Base-by-base conservation (phyloP, 2,329 filamentous ascomycete species). In the Curvularia sp. region DNA sequence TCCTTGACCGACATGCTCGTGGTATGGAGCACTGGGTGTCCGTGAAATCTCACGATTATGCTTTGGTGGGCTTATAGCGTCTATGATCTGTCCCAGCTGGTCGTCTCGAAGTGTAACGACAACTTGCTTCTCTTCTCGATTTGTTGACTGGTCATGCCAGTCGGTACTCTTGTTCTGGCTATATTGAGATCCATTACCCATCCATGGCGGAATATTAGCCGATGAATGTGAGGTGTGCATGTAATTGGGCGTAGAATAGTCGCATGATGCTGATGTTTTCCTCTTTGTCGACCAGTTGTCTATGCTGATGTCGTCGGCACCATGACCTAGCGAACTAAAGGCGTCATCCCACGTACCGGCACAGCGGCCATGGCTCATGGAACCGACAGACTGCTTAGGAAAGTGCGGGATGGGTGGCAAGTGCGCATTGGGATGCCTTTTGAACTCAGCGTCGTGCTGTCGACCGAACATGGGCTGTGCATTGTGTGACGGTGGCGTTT, bases 1-100 rank as follows among this genome's bases (percentile, higher is more conserved):
- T 30, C 52, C 61, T 12, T 43, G 58, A 30, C 25, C 30, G 27
- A 34, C 41, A n/a, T 52, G 52, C 10, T 48, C 51, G 23, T 55
- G 38, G 27, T 39, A 53, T 10, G 58, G 58, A 13, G 18, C 25
- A 21, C 23, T 28, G 2, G 53, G 46, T 9, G 49, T 52, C 6
- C 46, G 43, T 8, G 42, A 25, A 34, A 51, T 21, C 30, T 59
- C 49, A 28, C 85, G 92, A 49, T 92, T 91, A 0, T 95, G 96
- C 53, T 68, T 70, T 3, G 68, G 62, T 18, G 68, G 69, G 46
- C 68, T 72, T 21, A 69, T 64, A 1, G 61, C 68, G 30, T 72
- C 60, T 10, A 70, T 66, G 1, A 73, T 57, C 27, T 69, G 65
- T 3, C 67, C 71, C 19, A 74, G 57, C 38, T 74, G 74, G 27